phyloP scores from a whole-genome alignment of 192 early-diverging fungal genomes.

The Coemansia sp. region DNA sequence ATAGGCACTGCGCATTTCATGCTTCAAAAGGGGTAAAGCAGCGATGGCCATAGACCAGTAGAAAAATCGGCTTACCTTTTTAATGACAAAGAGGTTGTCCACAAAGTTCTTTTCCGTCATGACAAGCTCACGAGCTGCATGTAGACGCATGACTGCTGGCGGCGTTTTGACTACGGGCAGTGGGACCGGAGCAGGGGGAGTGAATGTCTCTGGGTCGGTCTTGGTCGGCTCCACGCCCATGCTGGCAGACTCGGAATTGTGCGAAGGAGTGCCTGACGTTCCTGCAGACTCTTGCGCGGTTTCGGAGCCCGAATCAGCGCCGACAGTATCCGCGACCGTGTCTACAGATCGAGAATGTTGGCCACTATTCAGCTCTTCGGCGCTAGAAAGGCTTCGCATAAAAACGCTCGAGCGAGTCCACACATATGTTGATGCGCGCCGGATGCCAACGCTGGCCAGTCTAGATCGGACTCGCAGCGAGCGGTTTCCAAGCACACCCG shows the following conservation, averaged over 20 bases:
- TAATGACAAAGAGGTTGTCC: conserved; percentile 50
- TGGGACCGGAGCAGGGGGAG: background rate
- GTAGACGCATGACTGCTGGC: conserved; percentile 45
- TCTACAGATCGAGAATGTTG: background rate
- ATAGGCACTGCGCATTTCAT: no score
- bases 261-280: background rate
- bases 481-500: conserved; percentile 12
- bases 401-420: conserved; percentile 48
- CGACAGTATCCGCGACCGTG: background rate
- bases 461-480: conserved; percentile 37
- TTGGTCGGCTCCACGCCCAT: conserved; percentile 18
- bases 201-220: conserved; percentile 5
- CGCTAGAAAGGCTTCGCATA: conserved; percentile 35
- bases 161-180: conserved; percentile 8
- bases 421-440: conserved; percentile 46
- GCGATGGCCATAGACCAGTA: background rate
- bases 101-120: conserved; percentile 53
- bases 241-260: background rate
- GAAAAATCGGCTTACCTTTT: conserved; percentile 23
- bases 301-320: background rate
- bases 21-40: no score
- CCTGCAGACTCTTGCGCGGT: background rate
- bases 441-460: conserved; percentile 35
- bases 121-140: conserved; percentile 45
- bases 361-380: conserved; percentile 25